These are phyloP conservation scores for Tilletiaria anomala DNA, from an alignment of 1,284 basidiomycete species.

Conservation along the genomic window DNA sequence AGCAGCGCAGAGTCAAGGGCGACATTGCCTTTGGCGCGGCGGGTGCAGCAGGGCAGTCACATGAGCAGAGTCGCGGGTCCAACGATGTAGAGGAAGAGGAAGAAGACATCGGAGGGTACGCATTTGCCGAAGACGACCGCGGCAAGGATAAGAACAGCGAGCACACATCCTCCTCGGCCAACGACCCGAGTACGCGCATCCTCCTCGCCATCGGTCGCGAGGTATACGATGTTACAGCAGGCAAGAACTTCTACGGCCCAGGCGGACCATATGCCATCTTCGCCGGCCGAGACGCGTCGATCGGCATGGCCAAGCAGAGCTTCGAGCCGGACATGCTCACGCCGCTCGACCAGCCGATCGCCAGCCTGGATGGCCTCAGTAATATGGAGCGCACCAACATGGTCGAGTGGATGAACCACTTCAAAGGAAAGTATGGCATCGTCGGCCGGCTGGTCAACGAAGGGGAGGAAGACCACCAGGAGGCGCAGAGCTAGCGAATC, in stretches of 20 bases:
- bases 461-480: no score
- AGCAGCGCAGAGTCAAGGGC: neutral
- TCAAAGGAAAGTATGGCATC: constrained; percentile 31
- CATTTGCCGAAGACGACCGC: neutral
- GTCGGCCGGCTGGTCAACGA: constrained; percentile 36
- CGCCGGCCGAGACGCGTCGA: constrained; percentile 78
- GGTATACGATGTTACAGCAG: constrained; percentile 80
- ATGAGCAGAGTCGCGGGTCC: neutral
- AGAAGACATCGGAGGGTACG: neutral
- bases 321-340: constrained; percentile 88
- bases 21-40: neutral
- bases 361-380: constrained; percentile 47
- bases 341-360: constrained; percentile 66
- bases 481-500: no score
- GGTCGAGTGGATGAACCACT: constrained; percentile 30
- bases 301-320: constrained; percentile 93
- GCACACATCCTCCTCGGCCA: neutral
- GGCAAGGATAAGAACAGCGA: neutral
- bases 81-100: neutral
- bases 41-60: neutral
- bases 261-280: constrained; percentile 94
- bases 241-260: constrained; percentile 80
- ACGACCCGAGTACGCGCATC: constrained; percentile 49
- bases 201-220: constrained; percentile 69
- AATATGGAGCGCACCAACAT: constrained; percentile 15